Conservation (phyloP, 352 stramenopile species). For the Phytophthora cryptogea region DNA sequence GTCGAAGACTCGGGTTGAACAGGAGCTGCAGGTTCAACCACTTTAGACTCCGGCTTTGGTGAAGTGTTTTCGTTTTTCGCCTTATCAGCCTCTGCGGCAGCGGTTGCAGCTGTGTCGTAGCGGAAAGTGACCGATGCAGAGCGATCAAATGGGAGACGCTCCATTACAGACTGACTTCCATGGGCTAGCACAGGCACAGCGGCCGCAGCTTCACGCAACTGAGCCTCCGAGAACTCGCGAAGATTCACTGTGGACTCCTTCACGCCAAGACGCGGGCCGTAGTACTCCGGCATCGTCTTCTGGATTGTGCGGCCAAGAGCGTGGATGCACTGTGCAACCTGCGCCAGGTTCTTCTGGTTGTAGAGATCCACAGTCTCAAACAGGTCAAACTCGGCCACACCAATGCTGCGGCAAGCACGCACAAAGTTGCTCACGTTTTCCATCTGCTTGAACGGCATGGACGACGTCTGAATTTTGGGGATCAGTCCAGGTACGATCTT, state of each 20-base stretch:
- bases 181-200: constrained; percentile 66
- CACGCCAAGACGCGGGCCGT: constrained; percentile 69
- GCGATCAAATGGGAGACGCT: constrained; percentile 65
- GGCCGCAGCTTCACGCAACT: constrained; percentile 61
- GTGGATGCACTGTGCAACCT: constrained; percentile 88
- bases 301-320: constrained; percentile 77
- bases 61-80: constrained; percentile 20
- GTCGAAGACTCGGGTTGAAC: constrained; percentile 11
- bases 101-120: constrained; percentile 41
- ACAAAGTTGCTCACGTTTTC: constrained; percentile 90
- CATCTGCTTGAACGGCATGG: constrained; percentile 91
- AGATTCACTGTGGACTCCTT: constrained; percentile 75
- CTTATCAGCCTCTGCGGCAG: constrained; percentile 41
- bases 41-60: constrained; percentile 15
- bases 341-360: constrained; percentile 84
- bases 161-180: constrained; percentile 64
- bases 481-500: constrained; percentile 67
- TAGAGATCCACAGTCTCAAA: constrained; percentile 92
- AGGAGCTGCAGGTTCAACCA: constrained; percentile 15
- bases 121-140: constrained; percentile 75
- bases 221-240: constrained; percentile 63
- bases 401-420: constrained; percentile 72
- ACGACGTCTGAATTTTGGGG: constrained; percentile 60
- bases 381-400: constrained; percentile 89
- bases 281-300: constrained; percentile 76